These are phyloP conservation scores for Hypoxylon sp. DNA, from an alignment of 2,329 filamentous ascomycete species.

Conservation along the genomic window DNA sequence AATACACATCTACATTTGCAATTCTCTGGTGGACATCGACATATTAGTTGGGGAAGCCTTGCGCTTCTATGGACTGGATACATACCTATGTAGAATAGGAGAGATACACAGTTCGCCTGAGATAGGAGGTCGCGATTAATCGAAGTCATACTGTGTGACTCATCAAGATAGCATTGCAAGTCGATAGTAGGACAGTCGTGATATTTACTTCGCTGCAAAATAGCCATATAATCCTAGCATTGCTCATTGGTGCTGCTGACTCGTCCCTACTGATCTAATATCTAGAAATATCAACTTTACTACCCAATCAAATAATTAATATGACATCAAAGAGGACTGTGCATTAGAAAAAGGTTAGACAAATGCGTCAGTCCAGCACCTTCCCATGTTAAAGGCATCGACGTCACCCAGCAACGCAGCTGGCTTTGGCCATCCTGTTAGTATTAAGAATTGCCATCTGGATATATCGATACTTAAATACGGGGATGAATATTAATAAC, in stretches of 20 bases:
- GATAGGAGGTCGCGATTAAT: not conserved
- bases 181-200: too few species aligned
- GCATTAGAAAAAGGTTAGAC: not conserved
- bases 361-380: not conserved
- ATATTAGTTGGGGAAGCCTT: not conserved
- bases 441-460: not conserved
- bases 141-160: not conserved
- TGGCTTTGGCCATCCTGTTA: not conserved
- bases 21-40: not conserved
- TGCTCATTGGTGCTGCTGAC: not conserved
- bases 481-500: not conserved
- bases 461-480: not conserved
- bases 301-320: not conserved
- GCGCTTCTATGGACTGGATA: not conserved
- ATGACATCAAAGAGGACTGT: conserved; percentile 1
- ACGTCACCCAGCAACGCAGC: conserved; percentile 1
- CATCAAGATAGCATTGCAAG: not conserved
- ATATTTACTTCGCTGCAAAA: too few species aligned
- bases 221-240: not conserved
- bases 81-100: not conserved
- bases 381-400: not conserved
- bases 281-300: not conserved
- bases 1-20: not conserved
- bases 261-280: not conserved
- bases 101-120: not conserved